Conservation (phyloP, 73 alveolate species). For the Durusdinium trenchii region DNA sequence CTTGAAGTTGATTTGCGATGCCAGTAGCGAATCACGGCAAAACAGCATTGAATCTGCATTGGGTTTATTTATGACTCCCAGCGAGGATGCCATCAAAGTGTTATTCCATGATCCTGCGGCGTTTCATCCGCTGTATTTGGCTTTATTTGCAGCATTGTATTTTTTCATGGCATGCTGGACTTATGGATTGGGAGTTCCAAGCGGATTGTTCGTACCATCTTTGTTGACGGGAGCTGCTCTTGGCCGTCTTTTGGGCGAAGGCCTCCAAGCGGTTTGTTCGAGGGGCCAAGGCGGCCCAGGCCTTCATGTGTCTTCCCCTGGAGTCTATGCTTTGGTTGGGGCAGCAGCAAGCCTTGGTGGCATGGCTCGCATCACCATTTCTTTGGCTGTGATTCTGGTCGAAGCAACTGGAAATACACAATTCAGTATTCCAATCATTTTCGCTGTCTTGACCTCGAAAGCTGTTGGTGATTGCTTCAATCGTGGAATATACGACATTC, state of each 20-base stretch:
- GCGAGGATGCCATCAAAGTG: constrained; percentile 91
- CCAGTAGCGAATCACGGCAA: neutral
- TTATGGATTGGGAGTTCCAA: constrained; percentile 97
- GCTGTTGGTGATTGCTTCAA: constrained; percentile 96
- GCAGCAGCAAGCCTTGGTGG: constrained; percentile 97
- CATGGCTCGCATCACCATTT: constrained; percentile 97
- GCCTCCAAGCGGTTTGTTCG: constrained; percentile 66
- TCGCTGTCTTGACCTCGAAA: constrained; percentile 96
- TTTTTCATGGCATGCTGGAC: constrained; percentile 88
- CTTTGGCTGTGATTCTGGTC: constrained; percentile 97
- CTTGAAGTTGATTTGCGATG: constrained; percentile 15
- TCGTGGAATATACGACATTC: constrained; percentile 95
- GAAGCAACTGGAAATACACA: constrained; percentile 97
- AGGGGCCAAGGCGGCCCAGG: constrained; percentile 60
- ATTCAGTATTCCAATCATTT: constrained; percentile 96
- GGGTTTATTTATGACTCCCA: constrained; percentile 77
- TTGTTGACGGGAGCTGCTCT: constrained; percentile 83
- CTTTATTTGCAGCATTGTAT: constrained; percentile 24
- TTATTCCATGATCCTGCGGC: constrained; percentile 49
- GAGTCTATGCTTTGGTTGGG: constrained; percentile 96
- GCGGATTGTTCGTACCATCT: constrained; percentile 97
- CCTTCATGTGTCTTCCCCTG: constrained; percentile 91
- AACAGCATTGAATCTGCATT: neutral
- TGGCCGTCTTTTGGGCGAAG: constrained; percentile 87
- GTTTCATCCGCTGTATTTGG: constrained; percentile 13